These are phyloP conservation scores for Antitrichia curtipendula DNA, from an alignment of 225 moss, liverwort and hornwort genomes.

Conservation along the genomic window DNA sequence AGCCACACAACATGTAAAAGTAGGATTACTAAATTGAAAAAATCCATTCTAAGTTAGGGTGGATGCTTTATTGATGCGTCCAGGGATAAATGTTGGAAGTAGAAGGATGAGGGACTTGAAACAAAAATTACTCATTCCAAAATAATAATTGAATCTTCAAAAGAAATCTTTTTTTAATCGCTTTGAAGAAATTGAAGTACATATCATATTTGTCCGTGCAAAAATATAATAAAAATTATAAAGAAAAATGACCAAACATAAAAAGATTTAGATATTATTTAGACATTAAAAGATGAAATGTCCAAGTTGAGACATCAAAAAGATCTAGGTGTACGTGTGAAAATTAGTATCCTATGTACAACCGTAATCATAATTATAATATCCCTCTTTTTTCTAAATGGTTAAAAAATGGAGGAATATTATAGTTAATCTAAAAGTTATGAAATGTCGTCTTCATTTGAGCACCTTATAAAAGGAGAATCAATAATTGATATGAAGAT, in stretches of 20 bases:
- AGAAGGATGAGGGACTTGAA: too few relatives aligned
- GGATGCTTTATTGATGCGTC: too few relatives aligned
- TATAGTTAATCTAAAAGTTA: background rate
- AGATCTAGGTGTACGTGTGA: fast-evolving
- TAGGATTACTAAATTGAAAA: too few relatives aligned
- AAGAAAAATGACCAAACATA: background rate
- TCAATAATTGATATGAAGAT: background rate
- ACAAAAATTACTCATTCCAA: background rate
- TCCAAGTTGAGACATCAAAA: background rate
- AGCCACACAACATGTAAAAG: too few relatives aligned
- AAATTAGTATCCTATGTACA: background rate
- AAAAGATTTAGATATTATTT: background rate
- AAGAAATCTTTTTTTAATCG: background rate
- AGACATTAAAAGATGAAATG: too few relatives aligned
- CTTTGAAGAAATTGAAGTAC: background rate
- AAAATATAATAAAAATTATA: background rate
- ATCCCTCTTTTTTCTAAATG: too few relatives aligned
- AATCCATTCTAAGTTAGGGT: too few relatives aligned
- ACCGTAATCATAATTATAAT: background rate
- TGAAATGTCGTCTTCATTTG: background rate
- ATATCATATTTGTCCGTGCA: background rate
- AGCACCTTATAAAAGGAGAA: background rate
- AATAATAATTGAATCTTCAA: background rate
- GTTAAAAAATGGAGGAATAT: background rate
- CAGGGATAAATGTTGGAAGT: too few relatives aligned